Evolutionary conservation across 805 yeast genomes (phyloP).

Genomic region (Phaffomyces opuntiae): DNA sequence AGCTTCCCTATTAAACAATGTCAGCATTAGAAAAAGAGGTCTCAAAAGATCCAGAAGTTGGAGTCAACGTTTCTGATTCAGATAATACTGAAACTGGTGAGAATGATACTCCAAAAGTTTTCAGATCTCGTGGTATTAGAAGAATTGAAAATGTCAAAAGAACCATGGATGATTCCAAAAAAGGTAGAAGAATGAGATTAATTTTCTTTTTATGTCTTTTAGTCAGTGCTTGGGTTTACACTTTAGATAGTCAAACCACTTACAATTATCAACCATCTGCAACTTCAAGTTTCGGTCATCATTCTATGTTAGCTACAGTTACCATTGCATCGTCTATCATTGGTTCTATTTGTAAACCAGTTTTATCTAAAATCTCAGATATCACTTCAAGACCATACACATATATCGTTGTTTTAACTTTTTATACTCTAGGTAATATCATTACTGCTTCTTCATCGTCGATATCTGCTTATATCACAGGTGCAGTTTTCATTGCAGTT

Average conservation of each 20-base stretch:
- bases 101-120: too few species aligned
- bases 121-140: constrained; percentile 4
- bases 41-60: too few species aligned
- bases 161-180: constrained; percentile 4
- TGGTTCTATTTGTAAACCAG: constrained; percentile 30
- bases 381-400: constrained; percentile 30
- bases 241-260: constrained; percentile 26
- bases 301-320: constrained; percentile 31
- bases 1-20: too few species aligned
- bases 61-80: too few species aligned
- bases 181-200: constrained; percentile 4
- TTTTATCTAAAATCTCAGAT: constrained; percentile 33
- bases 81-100: too few species aligned
- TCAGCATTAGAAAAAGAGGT: too few species aligned
- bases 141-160: constrained; percentile 5
- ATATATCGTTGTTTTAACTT: constrained; percentile 23
- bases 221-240: constrained; percentile 3
- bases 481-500: constrained; percentile 28
- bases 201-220: constrained; percentile 1
- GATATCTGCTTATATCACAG: constrained; percentile 27
- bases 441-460: constrained; percentile 29
- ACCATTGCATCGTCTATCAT: constrained; percentile 30
- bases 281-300: constrained; percentile 29
- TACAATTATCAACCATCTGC: constrained; percentile 29
- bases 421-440: constrained; percentile 29